A percentile compares a stretch with the other conserved stretches of the same genome.
phyloP scores from a whole-genome alignment of 768 basidiomycete species.

The Rhodotorula kratochvilovae region DNA sequence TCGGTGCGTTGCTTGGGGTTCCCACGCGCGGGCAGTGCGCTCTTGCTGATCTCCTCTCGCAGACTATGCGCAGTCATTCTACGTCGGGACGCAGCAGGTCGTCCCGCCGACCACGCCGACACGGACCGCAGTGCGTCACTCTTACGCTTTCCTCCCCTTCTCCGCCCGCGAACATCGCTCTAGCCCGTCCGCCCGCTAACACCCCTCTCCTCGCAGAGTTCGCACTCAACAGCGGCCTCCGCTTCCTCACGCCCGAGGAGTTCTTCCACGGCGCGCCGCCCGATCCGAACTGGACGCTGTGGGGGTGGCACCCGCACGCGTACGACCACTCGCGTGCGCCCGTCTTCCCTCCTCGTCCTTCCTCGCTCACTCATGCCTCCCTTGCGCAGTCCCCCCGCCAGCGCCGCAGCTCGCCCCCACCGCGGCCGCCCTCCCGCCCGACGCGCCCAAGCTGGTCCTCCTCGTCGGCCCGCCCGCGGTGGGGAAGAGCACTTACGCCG shows the following conservation, averaged over 20 bases:
- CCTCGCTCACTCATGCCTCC: not conserved
- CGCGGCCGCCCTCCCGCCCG: not conserved
- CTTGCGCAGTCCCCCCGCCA: too few species aligned
- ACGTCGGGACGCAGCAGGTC: conserved; percentile 51
- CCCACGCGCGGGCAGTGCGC: fast-evolving
- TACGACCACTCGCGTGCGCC: not conserved
- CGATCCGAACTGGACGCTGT: not conserved
- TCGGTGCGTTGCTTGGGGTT: conserved; percentile 37
- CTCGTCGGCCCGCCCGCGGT: conserved; percentile 60
- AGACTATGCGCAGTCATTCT: conserved; percentile 46
- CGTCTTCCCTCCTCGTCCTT: too few species aligned
- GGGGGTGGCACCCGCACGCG: conserved; percentile 1
- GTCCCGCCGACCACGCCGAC: conserved; percentile 48
- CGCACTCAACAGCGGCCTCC: conserved; percentile 2
- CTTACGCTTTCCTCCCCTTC: not conserved
- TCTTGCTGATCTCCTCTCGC: not conserved
- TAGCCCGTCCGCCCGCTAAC: not conserved
- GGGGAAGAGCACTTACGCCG: conserved; percentile 63
- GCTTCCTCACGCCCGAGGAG: conserved; percentile 15
- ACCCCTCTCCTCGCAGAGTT: conserved; percentile 22
- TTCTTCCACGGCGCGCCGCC: not conserved
- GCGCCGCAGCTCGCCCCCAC: not conserved
- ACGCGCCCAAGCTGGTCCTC: conserved; percentile 54
- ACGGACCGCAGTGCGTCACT: conserved; percentile 10
- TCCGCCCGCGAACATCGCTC: too few species aligned